Base-by-base conservation (phyloP, 768 basidiomycete genomes). In the Pisolithus orientalis region DNA sequence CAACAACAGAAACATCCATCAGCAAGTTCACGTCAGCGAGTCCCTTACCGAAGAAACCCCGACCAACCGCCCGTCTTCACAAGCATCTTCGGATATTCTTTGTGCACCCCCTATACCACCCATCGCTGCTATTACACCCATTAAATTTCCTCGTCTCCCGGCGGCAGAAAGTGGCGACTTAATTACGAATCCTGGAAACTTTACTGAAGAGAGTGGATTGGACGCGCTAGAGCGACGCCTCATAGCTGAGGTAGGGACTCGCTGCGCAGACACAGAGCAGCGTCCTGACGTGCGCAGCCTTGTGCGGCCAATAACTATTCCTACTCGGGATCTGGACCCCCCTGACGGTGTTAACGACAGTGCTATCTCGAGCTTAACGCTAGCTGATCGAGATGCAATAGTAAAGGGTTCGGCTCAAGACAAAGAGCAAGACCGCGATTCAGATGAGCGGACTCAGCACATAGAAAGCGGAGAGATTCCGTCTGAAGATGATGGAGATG, bases 181-280 rank as follows among this genome's bases (percentile, higher is more conserved):
- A 17, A 57, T 63, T 38, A 56, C 59, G 11, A 60, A 60, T 46
- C 32, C 57, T 24, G 60, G 59, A 13, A 62, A 57, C 28, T 57
- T 48, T 9, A 51, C 47, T 5, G 59, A 55, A 39, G 80, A 80
- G 58, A 82, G 74, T 47, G 87, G 87, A 8, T 68, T 91, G 3
- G 87, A 91, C 56, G 87, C 83, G 3, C 69, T 91, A 7, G 88
- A 91, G 62, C 73, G 80, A 45, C 72, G 82, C 48, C 69, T 91
- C 4, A 66, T 85, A 1, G 82, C 80, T 0, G 82, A 90, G 59
- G 87, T 90, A 6, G 88, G 88, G 27, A 90, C 87, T 17, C 75
- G 82, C 47, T 74, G 69, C 60, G 55, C 64, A 0, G 67, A 71
- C n/a, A 55, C 51, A 16, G 59, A 63, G 27, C 53, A 57, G 39